Base-by-base conservation (phyloP, 208 protist species). In the Wallacemonas sp. region DNA sequence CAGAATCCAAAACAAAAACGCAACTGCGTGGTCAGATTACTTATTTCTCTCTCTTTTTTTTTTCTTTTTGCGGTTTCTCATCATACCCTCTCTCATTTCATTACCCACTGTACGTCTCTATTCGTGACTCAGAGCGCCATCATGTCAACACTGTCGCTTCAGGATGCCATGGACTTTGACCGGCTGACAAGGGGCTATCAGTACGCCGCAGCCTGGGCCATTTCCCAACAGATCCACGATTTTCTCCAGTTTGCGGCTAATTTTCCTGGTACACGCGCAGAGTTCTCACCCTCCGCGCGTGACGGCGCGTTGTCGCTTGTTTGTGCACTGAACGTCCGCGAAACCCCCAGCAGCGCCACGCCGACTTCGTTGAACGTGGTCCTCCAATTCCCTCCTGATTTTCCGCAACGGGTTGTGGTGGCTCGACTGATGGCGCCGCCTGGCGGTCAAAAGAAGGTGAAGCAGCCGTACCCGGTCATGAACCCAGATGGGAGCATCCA, bases 161-260 rank as follows among this genome's bases (percentile, higher is more conserved):
- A 4, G 4, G 41, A 85, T 27, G 60, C 72, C 3, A 62, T 63
- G 0, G 62, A 75, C 51, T 71, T 77, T 27, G 42, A 75, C 1
- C 45, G 72, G 15, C 56, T 75, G 17, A 65, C 61, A 14, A 44
- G 66, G 41, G 70, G 69, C 46, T 79, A 80, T 55, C 26, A 70
- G 0, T 60, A 74, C 2, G 34, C 62, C 0, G 31, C 72, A 2
- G 73, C 84, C 1, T 68, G 72, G 24, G 61, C 72, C 41, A 79
- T 90, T 66, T 61, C 74, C 2, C 60, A 75, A 34, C 70, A 77
- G n/a, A 22, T 90, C 11, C 61, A 34, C 19, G 80, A 70, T 31
- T 90, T 86, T 45, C 61, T 90, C 9, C 79, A 79, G 17, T 82
- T 87, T 42, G 70, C 68, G 1, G 64, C 15, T 31, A 84, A 90